Evolutionary conservation across 2,329 filamentous ascomycete species (phyloP).

Genomic region (Ophiognomonia clavigignenti-juglandacearum): DNA sequence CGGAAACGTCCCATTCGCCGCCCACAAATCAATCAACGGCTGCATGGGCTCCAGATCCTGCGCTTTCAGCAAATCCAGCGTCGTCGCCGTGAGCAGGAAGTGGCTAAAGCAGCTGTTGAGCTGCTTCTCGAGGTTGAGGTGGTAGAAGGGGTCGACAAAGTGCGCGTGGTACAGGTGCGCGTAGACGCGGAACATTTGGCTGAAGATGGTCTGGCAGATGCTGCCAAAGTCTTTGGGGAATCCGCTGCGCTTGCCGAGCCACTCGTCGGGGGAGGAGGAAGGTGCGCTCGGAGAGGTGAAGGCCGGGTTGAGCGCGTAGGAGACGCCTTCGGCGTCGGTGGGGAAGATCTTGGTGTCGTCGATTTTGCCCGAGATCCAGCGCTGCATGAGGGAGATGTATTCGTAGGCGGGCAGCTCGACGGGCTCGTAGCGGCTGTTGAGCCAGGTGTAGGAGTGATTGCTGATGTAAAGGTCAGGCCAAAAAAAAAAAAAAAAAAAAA

Average conservation of each 20-base stretch:
- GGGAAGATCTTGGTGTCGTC: slow-evolving; percentile 75
- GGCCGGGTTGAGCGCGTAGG: slow-evolving; percentile 47
- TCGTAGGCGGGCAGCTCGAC: slow-evolving; percentile 76
- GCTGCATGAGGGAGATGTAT: slow-evolving; percentile 80
- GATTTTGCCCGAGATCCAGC: slow-evolving; percentile 82
- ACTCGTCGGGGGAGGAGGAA: slow-evolving; percentile 40
- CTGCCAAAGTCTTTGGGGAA: slow-evolving; percentile 74
- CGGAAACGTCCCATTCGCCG: slow-evolving; percentile 70
- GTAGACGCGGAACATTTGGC: slow-evolving; percentile 88
- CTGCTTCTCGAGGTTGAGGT: slow-evolving; percentile 62
- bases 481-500: too few species aligned
- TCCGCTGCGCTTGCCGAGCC: slow-evolving; percentile 76
- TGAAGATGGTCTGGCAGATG: slow-evolving; percentile 77
- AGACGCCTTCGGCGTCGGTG: slow-evolving; percentile 60
- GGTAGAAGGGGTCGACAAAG: slow-evolving; percentile 68
- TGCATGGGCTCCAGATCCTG: slow-evolving; percentile 82
- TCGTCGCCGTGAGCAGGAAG: slow-evolving; percentile 63
- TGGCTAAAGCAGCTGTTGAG: slow-evolving; percentile 71
- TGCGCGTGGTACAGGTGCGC: slow-evolving; percentile 87
- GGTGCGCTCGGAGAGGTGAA: slow-evolving; percentile 39
- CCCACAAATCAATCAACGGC: slow-evolving; percentile 74
- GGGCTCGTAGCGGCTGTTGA: slow-evolving; percentile 69
- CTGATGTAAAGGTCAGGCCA: slow-evolving; percentile 25
- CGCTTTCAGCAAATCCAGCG: slow-evolving; percentile 66
- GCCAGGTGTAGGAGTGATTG: slow-evolving; percentile 80